Evolutionary conservation across 176 grass and related monocot genomes (phyloP), one percentile per base, ranked within the genome.

Genomic region (Coix lacrymajobi): DNA sequence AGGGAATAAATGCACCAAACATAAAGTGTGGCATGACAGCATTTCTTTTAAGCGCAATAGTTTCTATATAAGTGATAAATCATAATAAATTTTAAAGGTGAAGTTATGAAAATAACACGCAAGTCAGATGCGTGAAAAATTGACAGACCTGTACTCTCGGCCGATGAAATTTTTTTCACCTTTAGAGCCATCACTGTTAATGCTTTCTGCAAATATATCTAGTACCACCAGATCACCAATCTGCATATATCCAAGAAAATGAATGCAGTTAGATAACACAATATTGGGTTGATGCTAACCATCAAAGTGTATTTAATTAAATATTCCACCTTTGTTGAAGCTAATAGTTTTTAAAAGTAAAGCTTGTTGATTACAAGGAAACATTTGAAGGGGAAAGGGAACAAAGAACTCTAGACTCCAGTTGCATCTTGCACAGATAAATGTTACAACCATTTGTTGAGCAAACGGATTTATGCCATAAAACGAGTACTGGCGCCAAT

Each of bases 191-290:
- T 89, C 91, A 51, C 77, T 73, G 16, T 84, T 86, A 79, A 95
- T 89, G 62, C 64, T 92, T 86, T 89, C 93, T 81, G 92, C 91
- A 91, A 77, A 87, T 85, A 99, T 93, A 96, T 99, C 96, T 83
- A 99, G 78, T 62, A 99, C 89, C 15, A 88, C 91, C 66, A 99
- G 87, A 88, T 96, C 93, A 16, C 92, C 87, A 29, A 92, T 71
- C 92, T 94, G 86, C 66, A 78, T 52, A 43, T 17, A 81, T 71
- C 16, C 40, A 88, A 88, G 37, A 84, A 62, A 66, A 62, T 80
- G 54, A 52, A 72, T 82, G 52, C 11, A 37, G 7, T 78, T 77
- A 81, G 38, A 43, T n/a, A 62, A 48, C 61, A 75, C 6, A 68
- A 43, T 44, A 54, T 82, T 37, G 52, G 4, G 12, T 19, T 16